A percentile compares a stretch with the other conserved stretches of the same genome.
Evolutionary conservation across 345 rosid genomes (phyloP).

Genomic region (Lepidium didymum): DNA sequence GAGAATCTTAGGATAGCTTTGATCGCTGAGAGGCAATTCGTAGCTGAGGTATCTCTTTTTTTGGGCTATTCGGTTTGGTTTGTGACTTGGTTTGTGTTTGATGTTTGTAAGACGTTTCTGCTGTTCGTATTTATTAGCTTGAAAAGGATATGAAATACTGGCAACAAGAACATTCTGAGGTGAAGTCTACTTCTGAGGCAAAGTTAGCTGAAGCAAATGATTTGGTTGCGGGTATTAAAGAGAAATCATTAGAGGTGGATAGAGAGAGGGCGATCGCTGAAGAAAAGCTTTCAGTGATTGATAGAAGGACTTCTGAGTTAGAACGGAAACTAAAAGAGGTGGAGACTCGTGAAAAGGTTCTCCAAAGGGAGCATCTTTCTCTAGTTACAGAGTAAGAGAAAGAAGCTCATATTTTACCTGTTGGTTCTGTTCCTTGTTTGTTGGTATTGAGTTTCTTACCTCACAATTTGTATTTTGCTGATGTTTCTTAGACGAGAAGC

Average conservation of each 20-base stretch:
- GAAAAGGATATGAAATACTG: conserved; percentile 53
- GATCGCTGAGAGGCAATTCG: conserved; percentile 48
- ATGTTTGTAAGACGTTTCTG: not conserved
- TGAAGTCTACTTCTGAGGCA: conserved; percentile 53
- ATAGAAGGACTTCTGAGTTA: conserved; percentile 51
- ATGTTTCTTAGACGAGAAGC: conserved; percentile 64
- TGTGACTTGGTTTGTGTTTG: too few relatives aligned
- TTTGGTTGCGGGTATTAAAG: conserved; percentile 51
- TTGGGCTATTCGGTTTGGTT: not conserved
- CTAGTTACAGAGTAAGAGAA: conserved; percentile 63
- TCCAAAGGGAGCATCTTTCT: conserved; percentile 59
- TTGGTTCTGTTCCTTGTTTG: not conserved
- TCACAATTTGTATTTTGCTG: not conserved
- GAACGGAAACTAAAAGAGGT: conserved; percentile 65
- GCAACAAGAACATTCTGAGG: conserved; percentile 42
- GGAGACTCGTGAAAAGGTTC: conserved; percentile 56
- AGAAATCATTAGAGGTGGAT: conserved; percentile 52
- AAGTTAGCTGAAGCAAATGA: conserved; percentile 57
- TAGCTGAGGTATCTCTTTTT: conserved; percentile 45
- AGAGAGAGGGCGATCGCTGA: conserved; percentile 46
- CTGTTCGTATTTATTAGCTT: conserved; percentile 44
- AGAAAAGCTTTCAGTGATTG: conserved; percentile 58
- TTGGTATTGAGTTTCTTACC: not conserved
- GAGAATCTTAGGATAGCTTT: conserved; percentile 63
- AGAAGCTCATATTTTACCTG: not conserved